Evolutionary conservation across 306 rosid genomes (phyloP), one percentile per base, ranked within the genome.

Genomic region (Dicorynia guianensis): DNA sequence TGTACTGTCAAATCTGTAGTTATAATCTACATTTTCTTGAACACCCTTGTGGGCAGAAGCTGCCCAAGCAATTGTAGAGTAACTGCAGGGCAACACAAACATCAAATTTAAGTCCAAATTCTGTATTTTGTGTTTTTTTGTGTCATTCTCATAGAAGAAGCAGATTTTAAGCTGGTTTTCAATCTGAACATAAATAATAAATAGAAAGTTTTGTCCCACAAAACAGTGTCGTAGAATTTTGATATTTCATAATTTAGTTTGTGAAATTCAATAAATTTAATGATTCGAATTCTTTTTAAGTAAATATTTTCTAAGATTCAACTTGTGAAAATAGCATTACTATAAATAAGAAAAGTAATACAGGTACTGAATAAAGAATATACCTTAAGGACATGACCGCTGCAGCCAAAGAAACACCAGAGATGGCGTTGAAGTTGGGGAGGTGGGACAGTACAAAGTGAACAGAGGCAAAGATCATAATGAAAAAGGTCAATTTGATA

Each of bases 331-430:
- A n/a, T n/a, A n/a, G n/a, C n/a, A n/a, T n/a, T n/a, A n/a, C n/a
- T 1, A 15, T 12, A 4, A 20, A 76, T 44, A 13, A 34, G 33
- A 46, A 34, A 54, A 75, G 9, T 25, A 44, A 59, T 60, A 14
- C 15, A 30, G 11, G 60, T 42, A 18, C 18, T 30, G 5, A 54
- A 12, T 4, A 54, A 13, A 48, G 30, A 0, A 42, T 19, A 18
- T 83, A 92, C 97, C 96, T 90, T 40, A 88, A 66, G 20, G 96
- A 87, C 96, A 92, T 90, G 80, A 87, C 85, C 0, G 97, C 97
- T 7, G 93, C 96, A 0, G 89, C 93, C 66, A 90, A 61, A 20
- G 96, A 92, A 4, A 92, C 83, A 9, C 86, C 93, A 7, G 93
- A 80, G 46, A 90, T 82, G 63, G 97, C 74, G 79, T 88, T 78